Base-by-base conservation (phyloP, 768 basidiomycete genomes). In the Suillus ampliporus region DNA sequence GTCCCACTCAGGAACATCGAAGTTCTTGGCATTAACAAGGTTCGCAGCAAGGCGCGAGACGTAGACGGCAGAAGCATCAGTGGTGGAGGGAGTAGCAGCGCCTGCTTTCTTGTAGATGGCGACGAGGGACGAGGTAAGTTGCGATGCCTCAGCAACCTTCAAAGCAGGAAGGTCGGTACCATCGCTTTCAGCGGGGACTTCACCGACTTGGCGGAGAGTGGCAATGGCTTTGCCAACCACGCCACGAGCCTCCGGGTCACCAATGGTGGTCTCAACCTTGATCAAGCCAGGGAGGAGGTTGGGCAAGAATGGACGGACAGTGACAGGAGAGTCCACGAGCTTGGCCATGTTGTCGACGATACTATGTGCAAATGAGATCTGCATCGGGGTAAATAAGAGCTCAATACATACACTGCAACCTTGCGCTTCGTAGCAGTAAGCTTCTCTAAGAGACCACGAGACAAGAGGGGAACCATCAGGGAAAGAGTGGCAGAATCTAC, bases 311-410 rank as follows among this genome's bases (percentile, higher is more conserved):
- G 96, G 96, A 72, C 96, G 91, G 79, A 98, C 96, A 57, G 95
- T 97, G 79, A 94, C 80, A 59, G 90, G 86, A 31, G 94, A 97
- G 81, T 97, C 95, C 74, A 98, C 96, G 73, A 98, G 89, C 83
- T 97, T 97, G 74, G 96, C 78, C 96, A 98, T 98, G 88, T 97
- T 98, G 82, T 98, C 96, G 73, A 92, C 85, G 67, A 98, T 98
- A 71, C 90, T 94, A 79, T 57, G 72, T 57, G 72, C 69, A 38
- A 57, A 38, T 57, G 62, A 54, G 67, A 66, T 61, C 68, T 48
- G 44, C 52, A 61, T 65, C 65, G 61, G 59, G 64, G 68, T 57
- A 61, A 63, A 57, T 63, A 38, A 28, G 28, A 1, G 5, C 15
- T 50, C 58, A 65, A n/a, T 9, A 83, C 90, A 67, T 83, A 92